Conservation (phyloP, 2,329 filamentous ascomycete species). For the Colletotrichum orbiculare region DNA sequence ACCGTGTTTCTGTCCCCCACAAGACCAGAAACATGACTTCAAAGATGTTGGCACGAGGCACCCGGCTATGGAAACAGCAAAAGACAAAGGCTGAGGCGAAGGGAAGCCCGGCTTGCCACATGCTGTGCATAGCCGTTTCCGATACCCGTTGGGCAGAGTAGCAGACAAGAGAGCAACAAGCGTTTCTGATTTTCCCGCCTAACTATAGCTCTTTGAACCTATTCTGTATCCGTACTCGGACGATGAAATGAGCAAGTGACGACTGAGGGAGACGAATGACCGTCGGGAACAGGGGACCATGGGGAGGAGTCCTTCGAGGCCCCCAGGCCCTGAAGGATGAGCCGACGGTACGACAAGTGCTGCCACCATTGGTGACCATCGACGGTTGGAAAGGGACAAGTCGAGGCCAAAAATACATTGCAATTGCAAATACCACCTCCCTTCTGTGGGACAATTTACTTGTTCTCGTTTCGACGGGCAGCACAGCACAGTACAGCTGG, state of each 20-base stretch:
- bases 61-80: slow-evolving; percentile 26
- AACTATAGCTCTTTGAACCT: background rate
- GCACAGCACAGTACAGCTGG: no score
- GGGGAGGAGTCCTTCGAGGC: slow-evolving; percentile 14
- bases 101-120: slow-evolving; percentile 25
- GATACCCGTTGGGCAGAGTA: slow-evolving; percentile 14
- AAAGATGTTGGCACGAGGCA: slow-evolving; percentile 20
- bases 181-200: no score
- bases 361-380: background rate
- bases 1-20: slow-evolving; percentile 23
- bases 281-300: slow-evolving; percentile 7
- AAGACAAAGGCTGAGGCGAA: slow-evolving; percentile 25
- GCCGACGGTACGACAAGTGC: slow-evolving; percentile 1
- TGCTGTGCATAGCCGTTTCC: slow-evolving; percentile 19
- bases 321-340: background rate
- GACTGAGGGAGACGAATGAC: slow-evolving; percentile 30
- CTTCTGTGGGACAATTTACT: slow-evolving; percentile 4
- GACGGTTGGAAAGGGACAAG: slow-evolving; percentile 1
- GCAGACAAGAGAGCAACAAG: no score
- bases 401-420: slow-evolving; percentile 14
- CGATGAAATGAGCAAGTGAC: background rate
- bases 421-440: slow-evolving; percentile 21
- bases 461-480: background rate
- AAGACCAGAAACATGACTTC: slow-evolving; percentile 18
- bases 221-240: no score